Conservation (phyloP, 352 stramenopile genomes). For the Thraustotheca clavata region DNA sequence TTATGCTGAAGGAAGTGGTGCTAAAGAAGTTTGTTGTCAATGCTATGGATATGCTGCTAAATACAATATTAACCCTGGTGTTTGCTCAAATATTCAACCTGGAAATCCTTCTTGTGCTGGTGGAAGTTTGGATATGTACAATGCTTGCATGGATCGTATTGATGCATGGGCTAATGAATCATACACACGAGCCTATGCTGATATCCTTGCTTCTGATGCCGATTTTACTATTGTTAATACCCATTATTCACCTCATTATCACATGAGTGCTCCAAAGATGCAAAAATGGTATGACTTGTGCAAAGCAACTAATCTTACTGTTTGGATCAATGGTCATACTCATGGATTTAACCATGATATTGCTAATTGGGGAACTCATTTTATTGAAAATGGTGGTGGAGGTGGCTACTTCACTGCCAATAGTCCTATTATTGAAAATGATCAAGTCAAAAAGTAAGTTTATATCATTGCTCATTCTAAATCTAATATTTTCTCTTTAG, state of each 20-base stretch:
- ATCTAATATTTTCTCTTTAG: slow-evolving; percentile 16
- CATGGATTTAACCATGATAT: slow-evolving; percentile 72
- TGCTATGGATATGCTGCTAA: slow-evolving; percentile 82
- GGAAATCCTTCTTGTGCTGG: slow-evolving; percentile 46
- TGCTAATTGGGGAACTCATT: slow-evolving; percentile 72
- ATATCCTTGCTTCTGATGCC: slow-evolving; percentile 40
- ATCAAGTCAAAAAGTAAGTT: slow-evolving; percentile 23
- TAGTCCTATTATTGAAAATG: slow-evolving; percentile 22
- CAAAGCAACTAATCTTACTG: slow-evolving; percentile 34
- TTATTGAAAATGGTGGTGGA: slow-evolving; percentile 60
- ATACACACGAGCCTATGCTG: slow-evolving; percentile 36
- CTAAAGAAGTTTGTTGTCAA: slow-evolving; percentile 80
- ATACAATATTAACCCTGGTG: slow-evolving; percentile 28
- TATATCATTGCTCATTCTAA: neutral
- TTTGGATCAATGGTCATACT: slow-evolving; percentile 69
- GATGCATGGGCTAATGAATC: slow-evolving; percentile 47
- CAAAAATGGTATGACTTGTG: slow-evolving; percentile 49
- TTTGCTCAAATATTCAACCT: slow-evolving; percentile 38
- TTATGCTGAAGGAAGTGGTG: slow-evolving; percentile 72
- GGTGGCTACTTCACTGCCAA: slow-evolving; percentile 65
- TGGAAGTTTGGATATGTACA: slow-evolving; percentile 43
- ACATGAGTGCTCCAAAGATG: slow-evolving; percentile 63
- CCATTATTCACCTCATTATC: slow-evolving; percentile 66
- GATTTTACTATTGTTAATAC: slow-evolving; percentile 68
- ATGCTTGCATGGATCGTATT: slow-evolving; percentile 49